phyloP scores from a whole-genome alignment of 306 rosid species.

The Astragalus membranaceus region DNA sequence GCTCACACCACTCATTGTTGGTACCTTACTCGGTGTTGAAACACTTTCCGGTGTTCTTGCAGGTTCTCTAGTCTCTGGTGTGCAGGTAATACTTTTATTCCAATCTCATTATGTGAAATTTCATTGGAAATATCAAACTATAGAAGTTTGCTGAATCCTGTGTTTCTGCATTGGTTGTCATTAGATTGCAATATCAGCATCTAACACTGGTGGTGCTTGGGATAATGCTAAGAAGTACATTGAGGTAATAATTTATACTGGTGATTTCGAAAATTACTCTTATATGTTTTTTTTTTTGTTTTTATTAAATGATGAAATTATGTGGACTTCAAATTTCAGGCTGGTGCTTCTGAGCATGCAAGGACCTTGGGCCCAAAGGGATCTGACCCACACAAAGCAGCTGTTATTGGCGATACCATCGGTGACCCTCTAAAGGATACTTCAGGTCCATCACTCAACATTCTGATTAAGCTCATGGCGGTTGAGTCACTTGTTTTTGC shows the following conservation, averaged over 20 bases:
- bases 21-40: conserved; percentile 64
- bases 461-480: conserved; percentile 75
- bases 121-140: neutral
- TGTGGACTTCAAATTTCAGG: conserved; percentile 18
- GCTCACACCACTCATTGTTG: conserved; percentile 80
- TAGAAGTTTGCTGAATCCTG: conserved; percentile 9
- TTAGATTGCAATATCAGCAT: conserved; percentile 66
- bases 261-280: neutral
- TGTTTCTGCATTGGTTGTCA: neutral
- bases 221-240: conserved; percentile 81
- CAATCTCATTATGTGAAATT: neutral
- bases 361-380: conserved; percentile 66
- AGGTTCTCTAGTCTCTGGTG: conserved; percentile 75
- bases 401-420: conserved; percentile 73
- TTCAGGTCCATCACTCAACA: conserved; percentile 73
- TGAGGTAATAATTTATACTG: conserved; percentile 30
- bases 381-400: conserved; percentile 67
- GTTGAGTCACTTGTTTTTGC: conserved; percentile 42
- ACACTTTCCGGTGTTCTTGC: conserved; percentile 76
- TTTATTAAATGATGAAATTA: neutral
- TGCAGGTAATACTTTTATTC: conserved; percentile 46
- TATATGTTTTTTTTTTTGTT: neutral
- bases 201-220: conserved; percentile 79
- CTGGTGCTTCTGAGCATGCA: conserved; percentile 70
- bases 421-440: conserved; percentile 76